phyloP scores from a whole-genome alignment of 805 yeast genomes.

The Huiozyma naganishii region DNA sequence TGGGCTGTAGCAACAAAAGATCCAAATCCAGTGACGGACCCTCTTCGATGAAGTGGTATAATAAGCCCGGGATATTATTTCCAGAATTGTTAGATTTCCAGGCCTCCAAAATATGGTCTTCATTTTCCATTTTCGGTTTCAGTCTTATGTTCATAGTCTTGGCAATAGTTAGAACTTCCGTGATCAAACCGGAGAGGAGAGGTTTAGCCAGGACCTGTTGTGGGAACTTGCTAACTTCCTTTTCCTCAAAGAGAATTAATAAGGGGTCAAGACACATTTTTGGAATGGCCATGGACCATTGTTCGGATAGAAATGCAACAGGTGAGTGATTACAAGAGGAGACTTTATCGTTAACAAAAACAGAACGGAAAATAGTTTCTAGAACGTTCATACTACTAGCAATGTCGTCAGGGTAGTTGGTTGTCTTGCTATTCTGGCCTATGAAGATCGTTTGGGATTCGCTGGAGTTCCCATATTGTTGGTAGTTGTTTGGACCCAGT shows the following conservation, averaged over 20 bases:
- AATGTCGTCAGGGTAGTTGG: constrained; percentile 8
- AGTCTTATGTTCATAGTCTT: constrained; percentile 65
- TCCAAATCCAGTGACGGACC: constrained; percentile 46
- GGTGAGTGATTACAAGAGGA: constrained; percentile 21
- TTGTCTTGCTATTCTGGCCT: constrained; percentile 4
- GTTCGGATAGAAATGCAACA: constrained; percentile 51
- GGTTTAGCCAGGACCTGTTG: constrained; percentile 72
- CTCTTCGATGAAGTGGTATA: constrained; percentile 51
- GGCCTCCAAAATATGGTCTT: constrained; percentile 41
- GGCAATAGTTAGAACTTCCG: constrained; percentile 60
- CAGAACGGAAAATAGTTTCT: constrained; percentile 11
- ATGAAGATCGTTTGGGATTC: constrained; percentile 13
- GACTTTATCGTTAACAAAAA: constrained; percentile 27
- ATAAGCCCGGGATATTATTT: constrained; percentile 30
- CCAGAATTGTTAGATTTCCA: constrained; percentile 38
- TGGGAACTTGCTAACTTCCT: constrained; percentile 40
- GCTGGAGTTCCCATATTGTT: constrained; percentile 21
- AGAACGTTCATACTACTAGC: constrained; percentile 9
- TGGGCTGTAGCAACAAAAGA: constrained; percentile 70
- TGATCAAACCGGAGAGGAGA: constrained; percentile 61
- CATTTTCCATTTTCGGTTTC: constrained; percentile 50
- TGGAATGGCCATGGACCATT: constrained; percentile 77
- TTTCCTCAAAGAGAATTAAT: constrained; percentile 57
- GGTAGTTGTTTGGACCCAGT: constrained; percentile 22
- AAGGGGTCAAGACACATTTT: constrained; percentile 69